These are phyloP conservation scores for Infundibulicybe gibba DNA, from an alignment of 768 basidiomycete genomes.

Conservation along the genomic window DNA sequence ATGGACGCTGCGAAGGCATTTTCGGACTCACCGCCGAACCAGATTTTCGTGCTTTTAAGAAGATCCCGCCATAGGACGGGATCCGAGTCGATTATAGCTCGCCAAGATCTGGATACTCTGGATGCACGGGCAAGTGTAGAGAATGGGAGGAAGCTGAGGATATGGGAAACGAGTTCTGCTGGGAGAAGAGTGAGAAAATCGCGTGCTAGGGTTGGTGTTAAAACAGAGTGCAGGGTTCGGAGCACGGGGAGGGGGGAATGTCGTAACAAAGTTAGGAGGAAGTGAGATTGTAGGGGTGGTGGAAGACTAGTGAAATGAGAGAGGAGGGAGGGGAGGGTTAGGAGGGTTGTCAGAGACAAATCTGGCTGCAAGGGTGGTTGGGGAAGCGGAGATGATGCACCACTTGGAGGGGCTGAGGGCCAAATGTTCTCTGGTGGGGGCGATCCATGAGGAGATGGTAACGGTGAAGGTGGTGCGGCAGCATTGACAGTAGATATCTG, in stretches of 20 bases:
- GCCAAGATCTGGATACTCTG: conserved; percentile 87
- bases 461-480: conserved; percentile 79
- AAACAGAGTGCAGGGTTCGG: conserved; percentile 82
- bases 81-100: conserved; percentile 88
- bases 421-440: conserved; percentile 73
- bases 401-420: conserved; percentile 82
- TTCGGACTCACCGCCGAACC: conserved; percentile 87
- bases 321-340: conserved; percentile 82
- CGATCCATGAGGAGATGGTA: conserved; percentile 84
- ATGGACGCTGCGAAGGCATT: conserved; percentile 75
- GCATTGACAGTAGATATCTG: conserved; percentile 63
- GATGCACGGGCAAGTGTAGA: conserved; percentile 82
- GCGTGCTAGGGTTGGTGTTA: conserved; percentile 87
- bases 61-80: conserved; percentile 87
- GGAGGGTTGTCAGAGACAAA: conserved; percentile 74
- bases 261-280: conserved; percentile 87
- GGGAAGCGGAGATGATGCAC: conserved; percentile 64
- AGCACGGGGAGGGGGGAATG: conserved; percentile 91
- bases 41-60: conserved; percentile 78
- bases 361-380: conserved; percentile 80
- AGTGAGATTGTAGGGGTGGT: conserved; percentile 83
- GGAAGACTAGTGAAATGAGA: conserved; percentile 80
- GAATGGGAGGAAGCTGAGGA: conserved; percentile 83
- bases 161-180: conserved; percentile 85
- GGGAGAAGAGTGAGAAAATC: conserved; percentile 94